phyloP scores from a whole-genome alignment of 495 filamentous ascomycete genomes.

The Daldinia loculata region DNA sequence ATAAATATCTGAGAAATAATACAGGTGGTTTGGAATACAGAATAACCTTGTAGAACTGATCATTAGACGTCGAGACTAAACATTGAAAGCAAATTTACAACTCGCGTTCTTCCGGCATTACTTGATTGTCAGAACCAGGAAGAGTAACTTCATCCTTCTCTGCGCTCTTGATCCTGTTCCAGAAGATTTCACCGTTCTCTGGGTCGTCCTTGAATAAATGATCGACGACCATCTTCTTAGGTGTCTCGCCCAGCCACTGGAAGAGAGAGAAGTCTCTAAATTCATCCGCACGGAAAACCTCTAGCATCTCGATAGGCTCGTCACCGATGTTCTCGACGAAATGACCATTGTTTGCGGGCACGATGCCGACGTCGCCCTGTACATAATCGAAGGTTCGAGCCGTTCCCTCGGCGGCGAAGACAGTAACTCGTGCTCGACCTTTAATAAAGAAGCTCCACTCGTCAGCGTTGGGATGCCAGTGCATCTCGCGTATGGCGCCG shows the following conservation, averaged over 20 bases:
- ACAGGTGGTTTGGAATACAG: background rate
- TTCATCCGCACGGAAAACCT: constrained; percentile 65
- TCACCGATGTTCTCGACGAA: constrained; percentile 70
- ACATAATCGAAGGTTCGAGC: constrained; percentile 59
- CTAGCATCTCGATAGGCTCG: constrained; percentile 67
- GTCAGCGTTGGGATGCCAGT: constrained; percentile 67
- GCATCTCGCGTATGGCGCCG: constrained; percentile 67
- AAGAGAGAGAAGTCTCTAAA: constrained; percentile 71
- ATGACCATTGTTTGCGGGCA: constrained; percentile 68
- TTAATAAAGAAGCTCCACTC: constrained; percentile 65
- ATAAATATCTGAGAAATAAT: background rate
- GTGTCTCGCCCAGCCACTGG: constrained; percentile 75
- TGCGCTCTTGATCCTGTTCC: constrained; percentile 62
- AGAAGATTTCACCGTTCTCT: constrained; percentile 63
- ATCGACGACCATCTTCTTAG: constrained; percentile 67
- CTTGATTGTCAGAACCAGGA: constrained; percentile 16
- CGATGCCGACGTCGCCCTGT: constrained; percentile 67
- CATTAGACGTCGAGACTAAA: background rate
- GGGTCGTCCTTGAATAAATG: constrained; percentile 65
- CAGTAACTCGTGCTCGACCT: constrained; percentile 61
- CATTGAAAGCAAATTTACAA: constrained; percentile 15
- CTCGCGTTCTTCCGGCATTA: constrained; percentile 24
- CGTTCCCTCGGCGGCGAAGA: constrained; percentile 58
- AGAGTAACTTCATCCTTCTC: constrained; percentile 56
- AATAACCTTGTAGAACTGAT: background rate